Evolutionary conservation across 768 basidiomycete genomes (phyloP).

Genomic region (Suillus tomentosus): DNA sequence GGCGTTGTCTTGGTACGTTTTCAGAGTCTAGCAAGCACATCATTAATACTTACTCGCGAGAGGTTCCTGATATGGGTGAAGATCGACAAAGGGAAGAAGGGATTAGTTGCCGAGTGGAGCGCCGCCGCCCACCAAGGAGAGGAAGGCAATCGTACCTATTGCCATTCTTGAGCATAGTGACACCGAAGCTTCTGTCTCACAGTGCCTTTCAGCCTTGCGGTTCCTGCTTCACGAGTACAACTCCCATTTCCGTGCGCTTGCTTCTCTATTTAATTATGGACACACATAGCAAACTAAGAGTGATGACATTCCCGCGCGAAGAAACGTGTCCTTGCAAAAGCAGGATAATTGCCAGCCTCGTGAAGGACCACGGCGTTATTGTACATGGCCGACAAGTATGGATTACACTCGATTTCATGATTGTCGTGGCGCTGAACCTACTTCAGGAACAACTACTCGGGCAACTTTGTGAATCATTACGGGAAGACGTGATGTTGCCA

Average conservation of each 20-base stretch:
- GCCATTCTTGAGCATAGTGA: conserved; percentile 92
- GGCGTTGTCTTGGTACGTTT: conserved; percentile 60
- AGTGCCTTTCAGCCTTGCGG: background rate
- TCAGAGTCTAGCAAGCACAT: conserved; percentile 75
- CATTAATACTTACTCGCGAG: conserved; percentile 68
- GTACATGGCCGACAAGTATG: conserved; percentile 84
- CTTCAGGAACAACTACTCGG: conserved; percentile 82
- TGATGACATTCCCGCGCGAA: conserved; percentile 79
- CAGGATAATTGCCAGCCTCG: conserved; percentile 64
- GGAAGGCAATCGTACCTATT: conserved; percentile 72
- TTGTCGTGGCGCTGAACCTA: conserved; percentile 5
- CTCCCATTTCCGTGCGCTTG: conserved; percentile 75
- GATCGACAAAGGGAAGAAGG: conserved; percentile 45
- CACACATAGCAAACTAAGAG: conserved; percentile 72
- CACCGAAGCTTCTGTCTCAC: conserved; percentile 13
- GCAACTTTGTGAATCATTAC: conserved; percentile 74
- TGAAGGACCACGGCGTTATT: conserved; percentile 74
- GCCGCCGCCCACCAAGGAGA: conserved; percentile 20
- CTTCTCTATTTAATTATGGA: conserved; percentile 78
- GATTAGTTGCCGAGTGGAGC: conserved; percentile 31
- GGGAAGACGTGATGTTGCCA: conserved; percentile 45
- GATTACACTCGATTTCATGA: background rate
- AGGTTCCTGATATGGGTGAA: conserved; percentile 72
- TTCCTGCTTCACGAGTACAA: conserved; percentile 65
- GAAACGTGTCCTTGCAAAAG: conserved; percentile 57